Percentiles rank a stretch among this genome's conserved stretches.
These are phyloP conservation scores for Claviceps sp. DNA, from an alignment of 2,329 filamentous ascomycete species.

Conservation along the genomic window DNA sequence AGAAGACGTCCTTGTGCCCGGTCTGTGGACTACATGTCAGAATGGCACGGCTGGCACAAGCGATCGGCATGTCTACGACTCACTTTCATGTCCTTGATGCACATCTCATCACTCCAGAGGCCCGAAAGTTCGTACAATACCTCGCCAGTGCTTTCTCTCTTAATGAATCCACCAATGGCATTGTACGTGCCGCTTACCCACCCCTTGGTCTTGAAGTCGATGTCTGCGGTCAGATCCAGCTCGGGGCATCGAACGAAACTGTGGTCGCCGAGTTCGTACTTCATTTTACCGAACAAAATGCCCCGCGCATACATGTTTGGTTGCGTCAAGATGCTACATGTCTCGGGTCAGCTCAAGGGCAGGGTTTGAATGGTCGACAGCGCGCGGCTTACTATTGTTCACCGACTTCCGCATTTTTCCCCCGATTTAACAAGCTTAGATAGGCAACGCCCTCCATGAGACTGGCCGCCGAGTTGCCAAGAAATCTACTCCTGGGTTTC, in stretches of 20 bases:
- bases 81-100: slow-evolving; percentile 69
- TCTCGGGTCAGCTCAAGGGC: slow-evolving; percentile 4
- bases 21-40: slow-evolving; percentile 42
- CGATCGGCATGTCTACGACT: slow-evolving; percentile 12
- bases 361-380: neutral
- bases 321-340: slow-evolving; percentile 69
- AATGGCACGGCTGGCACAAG: neutral
- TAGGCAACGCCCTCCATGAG: slow-evolving; percentile 96
- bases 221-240: slow-evolving; percentile 70
- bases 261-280: slow-evolving; percentile 95
- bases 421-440: slow-evolving; percentile 67
- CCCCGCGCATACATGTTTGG: slow-evolving; percentile 98
- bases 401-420: slow-evolving; percentile 47
- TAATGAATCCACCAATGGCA: slow-evolving; percentile 83
- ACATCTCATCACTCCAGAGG: slow-evolving; percentile 91
- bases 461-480: slow-evolving; percentile 94
- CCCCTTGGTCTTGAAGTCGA: slow-evolving; percentile 97
- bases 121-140: slow-evolving; percentile 83
- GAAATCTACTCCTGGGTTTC: slow-evolving; percentile 86
- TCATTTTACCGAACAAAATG: slow-evolving; percentile 98
- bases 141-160: slow-evolving; percentile 75
- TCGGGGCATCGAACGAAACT: slow-evolving; percentile 88
- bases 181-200: slow-evolving; percentile 97
- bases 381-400: slow-evolving; percentile 67
- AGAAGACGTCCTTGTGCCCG: slow-evolving; percentile 77